Evolutionary conservation across 164 flowering plant genomes (phyloP).

Genomic region (Aristolochia fimbriata): DNA sequence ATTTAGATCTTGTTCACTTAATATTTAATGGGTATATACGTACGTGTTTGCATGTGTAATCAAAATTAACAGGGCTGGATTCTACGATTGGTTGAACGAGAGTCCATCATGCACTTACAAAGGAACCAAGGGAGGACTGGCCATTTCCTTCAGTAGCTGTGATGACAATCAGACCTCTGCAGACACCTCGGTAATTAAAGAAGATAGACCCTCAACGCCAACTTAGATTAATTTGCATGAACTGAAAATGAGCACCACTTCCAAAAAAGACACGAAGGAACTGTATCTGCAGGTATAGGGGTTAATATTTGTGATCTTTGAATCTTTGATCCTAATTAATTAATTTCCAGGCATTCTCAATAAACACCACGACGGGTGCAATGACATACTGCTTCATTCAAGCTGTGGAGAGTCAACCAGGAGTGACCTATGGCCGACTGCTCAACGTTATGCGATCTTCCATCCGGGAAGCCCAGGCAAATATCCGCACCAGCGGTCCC

Average conservation of each 20-base stretch:
- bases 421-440: conserved; percentile 42
- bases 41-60: no score
- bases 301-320: no score
- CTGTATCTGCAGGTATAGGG: no score
- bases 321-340: no score
- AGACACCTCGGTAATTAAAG: conserved; percentile 29
- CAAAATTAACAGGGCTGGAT: conserved; percentile 37
- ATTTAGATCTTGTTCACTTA: no score
- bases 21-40: no score
- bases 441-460: conserved; percentile 37
- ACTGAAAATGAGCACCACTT: no score
- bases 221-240: not conserved
- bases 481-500: conserved; percentile 28
- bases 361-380: conserved; percentile 22
- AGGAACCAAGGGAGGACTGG: conserved; percentile 54
- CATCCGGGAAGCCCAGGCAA: conserved; percentile 30
- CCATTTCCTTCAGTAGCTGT: no score
- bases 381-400: conserved; percentile 59
- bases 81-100: conserved; percentile 50
- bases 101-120: conserved; percentile 22
- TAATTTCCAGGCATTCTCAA: no score
- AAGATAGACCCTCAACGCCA: not conserved
- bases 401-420: conserved; percentile 29
- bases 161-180: conserved; percentile 43
- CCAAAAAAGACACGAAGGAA: no score